Evolutionary conservation across 2,329 filamentous ascomycete species (phyloP), one percentile per base, ranked within the genome.

Genomic region (Onygenales sp.): DNA sequence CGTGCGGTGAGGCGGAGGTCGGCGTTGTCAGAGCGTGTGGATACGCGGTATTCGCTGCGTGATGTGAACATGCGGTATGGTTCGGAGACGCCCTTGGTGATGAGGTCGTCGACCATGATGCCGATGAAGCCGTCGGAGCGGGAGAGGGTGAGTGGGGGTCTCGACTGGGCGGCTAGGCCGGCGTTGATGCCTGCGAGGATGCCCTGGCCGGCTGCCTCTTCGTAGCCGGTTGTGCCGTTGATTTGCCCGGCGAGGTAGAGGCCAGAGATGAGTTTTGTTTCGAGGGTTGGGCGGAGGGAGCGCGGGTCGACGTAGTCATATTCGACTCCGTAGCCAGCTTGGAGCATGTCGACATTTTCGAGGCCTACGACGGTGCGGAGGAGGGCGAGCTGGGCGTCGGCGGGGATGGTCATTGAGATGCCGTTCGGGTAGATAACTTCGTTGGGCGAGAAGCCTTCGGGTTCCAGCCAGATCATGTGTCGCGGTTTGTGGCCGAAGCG

Each of bases 61-160:
- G 88, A 87, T 2, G 93, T 98, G 74, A 98, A 98, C 91, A 98
- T 97, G 60, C 93, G 84, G 71, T 98, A 98, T 1, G 93, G 93
- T 66, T 98, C 93, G 2, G 87, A 91, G 33, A 98, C 93, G 47
- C 93, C 93, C 71, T 96, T 97, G 21, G 92, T 97, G 65, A 95
- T 85, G 39, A 98, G 82, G 67, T 98, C 93, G 70, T 98, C 93
- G 63, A 98, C 91, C 90, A 98, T 95, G 72, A 98, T 87, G 60
- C 93, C 93, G 64, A 98, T 97, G 69, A 96, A 98, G 10, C 89
- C 90, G 68, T 98, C 92, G 1, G 87, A 85, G 58, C 93, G 81
- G 7, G 84, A 84, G 33, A 98, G 74, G 0, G 80, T 80, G 56
- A 94, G 77, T 0, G 83, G 78, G 1, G 76, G 69, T 54, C 86